phyloP scores from a whole-genome alignment of 2,329 filamentous ascomycete species.

The Ramularia endophylla region DNA sequence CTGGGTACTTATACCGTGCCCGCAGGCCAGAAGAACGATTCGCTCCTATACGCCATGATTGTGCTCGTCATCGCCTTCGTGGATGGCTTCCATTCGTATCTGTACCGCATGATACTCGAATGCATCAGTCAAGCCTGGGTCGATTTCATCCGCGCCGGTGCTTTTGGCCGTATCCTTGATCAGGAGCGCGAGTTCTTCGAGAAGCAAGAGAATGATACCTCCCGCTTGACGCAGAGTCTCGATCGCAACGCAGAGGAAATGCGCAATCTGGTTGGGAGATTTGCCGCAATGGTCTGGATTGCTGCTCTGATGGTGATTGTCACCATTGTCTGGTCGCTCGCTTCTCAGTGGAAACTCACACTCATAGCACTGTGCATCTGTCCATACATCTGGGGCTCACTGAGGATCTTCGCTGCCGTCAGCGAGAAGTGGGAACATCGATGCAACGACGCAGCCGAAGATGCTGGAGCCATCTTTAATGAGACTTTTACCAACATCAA shows the following conservation, averaged over 20 bases:
- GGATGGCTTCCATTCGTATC: conserved; percentile 61
- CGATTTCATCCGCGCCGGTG: conserved; percentile 61
- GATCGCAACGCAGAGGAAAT: conserved; percentile 84
- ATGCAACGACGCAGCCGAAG: conserved; percentile 58
- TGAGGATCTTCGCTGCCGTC: conserved; percentile 58
- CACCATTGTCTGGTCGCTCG: conserved; percentile 68
- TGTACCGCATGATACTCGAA: conserved; percentile 67
- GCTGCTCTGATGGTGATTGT: conserved; percentile 61
- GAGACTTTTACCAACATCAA: conserved; percentile 76
- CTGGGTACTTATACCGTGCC: conserved; percentile 62
- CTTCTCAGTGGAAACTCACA: conserved; percentile 72
- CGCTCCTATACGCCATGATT: conserved; percentile 61
- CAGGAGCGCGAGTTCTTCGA: conserved; percentile 80
- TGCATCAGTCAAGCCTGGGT: conserved; percentile 70
- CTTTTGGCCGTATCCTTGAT: conserved; percentile 62
- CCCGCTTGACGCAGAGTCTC: conserved; percentile 62
- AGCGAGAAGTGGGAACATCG: conserved; percentile 66
- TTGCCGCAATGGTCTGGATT: conserved; percentile 64
- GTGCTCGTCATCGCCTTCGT: conserved; percentile 62
- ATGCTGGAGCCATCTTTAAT: conserved; percentile 57
- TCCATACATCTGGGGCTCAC: conserved; percentile 62
- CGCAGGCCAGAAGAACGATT: conserved; percentile 42
- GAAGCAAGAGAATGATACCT: conserved; percentile 56
- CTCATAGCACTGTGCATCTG: conserved; percentile 65
- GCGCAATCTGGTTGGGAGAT: conserved; percentile 72